Evolutionary conservation across 768 basidiomycete species (phyloP).

Genomic region (Coprinopsis strossmayeri): DNA sequence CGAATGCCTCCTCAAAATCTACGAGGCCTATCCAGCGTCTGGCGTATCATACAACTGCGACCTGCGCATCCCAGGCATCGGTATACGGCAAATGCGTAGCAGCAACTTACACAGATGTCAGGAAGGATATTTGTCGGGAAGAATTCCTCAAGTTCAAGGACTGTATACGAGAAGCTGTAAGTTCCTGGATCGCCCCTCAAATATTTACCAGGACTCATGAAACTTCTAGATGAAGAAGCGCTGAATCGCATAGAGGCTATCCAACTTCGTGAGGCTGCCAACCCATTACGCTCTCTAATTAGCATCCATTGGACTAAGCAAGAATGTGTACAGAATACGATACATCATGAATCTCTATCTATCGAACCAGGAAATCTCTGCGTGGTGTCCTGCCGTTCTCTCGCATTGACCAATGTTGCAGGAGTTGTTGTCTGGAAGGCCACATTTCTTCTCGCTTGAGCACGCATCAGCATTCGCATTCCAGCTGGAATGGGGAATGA

Average conservation of each 20-base stretch:
- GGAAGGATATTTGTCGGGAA: conserved; percentile 73
- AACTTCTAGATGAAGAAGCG: conserved; percentile 27
- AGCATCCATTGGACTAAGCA: not conserved
- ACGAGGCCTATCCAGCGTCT: conserved; percentile 53
- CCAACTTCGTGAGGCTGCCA: not conserved
- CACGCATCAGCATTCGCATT: conserved; percentile 46
- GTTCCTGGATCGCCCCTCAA: conserved; percentile 17
- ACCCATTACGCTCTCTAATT: not conserved
- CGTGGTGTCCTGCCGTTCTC: conserved; percentile 13
- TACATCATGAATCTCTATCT: conserved; percentile 19
- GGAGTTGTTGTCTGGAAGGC: conserved; percentile 23
- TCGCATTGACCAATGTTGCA: conserved; percentile 16
- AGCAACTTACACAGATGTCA: conserved; percentile 76
- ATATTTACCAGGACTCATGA: not conserved
- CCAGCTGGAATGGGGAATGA: conserved; percentile 43
- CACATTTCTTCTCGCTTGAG: conserved; percentile 18
- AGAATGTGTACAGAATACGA: conserved; percentile 8
- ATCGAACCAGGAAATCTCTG: conserved; percentile 31
- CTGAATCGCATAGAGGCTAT: conserved; percentile 15
- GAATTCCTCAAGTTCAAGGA: conserved; percentile 82
- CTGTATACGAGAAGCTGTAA: conserved; percentile 75
- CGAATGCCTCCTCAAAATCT: conserved; percentile 23
- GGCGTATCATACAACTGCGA: conserved; percentile 65
- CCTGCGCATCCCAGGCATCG: conserved; percentile 65
- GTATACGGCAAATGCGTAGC: conserved; percentile 88